Evolutionary conservation across 768 basidiomycete species (phyloP), one percentile per base, ranked within the genome.

Genomic region (Dacryopinax spathularia): DNA sequence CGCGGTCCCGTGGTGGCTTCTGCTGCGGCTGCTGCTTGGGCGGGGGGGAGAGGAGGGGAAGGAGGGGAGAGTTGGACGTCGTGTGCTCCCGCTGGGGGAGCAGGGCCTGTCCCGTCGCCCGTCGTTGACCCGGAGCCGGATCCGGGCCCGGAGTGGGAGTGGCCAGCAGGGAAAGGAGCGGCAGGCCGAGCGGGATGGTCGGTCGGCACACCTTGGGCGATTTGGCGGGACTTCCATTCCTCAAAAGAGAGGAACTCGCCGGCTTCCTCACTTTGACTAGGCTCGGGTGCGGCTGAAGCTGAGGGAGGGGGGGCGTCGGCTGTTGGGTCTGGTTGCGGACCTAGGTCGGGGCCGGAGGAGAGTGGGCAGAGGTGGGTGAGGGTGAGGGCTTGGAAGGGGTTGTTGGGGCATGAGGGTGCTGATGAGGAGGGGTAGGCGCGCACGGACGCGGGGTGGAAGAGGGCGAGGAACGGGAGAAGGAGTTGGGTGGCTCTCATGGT

Each of bases 161-260:
- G n/a, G n/a, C n/a, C n/a, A n/a, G n/a, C n/a, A n/a, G n/a, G n/a
- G n/a, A n/a, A n/a, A n/a, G n/a, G n/a, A n/a, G n/a, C n/a, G n/a
- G n/a, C n/a, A n/a, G n/a, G n/a, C n/a, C n/a, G n/a, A n/a, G n/a
- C n/a, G n/a, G n/a, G n/a, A n/a, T n/a, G n/a, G n/a, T 56, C 48
- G 13, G 48, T 56, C 3, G 48, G 33, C 25, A 63, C 16, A 66
- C 60, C 34, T 63, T 64, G 20, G 63, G 73, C 73, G 56, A 77
- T 69, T 64, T 85, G 86, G 67, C 82, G 88, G 33, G 82, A 82
- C 70, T 90, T 90, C 90, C 90, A 93, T 67, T 91, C 90, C 69
- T 91, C 87, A 69, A 93, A 93, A 0, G 88, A 88, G 22, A 90
- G 80, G 22, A 91, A 74, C 4, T 66, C 68, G 20, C 65, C 64